These are phyloP conservation scores for Ilyonectria destructans DNA, from an alignment of 2,329 filamentous ascomycete genomes.

Conservation along the genomic window DNA sequence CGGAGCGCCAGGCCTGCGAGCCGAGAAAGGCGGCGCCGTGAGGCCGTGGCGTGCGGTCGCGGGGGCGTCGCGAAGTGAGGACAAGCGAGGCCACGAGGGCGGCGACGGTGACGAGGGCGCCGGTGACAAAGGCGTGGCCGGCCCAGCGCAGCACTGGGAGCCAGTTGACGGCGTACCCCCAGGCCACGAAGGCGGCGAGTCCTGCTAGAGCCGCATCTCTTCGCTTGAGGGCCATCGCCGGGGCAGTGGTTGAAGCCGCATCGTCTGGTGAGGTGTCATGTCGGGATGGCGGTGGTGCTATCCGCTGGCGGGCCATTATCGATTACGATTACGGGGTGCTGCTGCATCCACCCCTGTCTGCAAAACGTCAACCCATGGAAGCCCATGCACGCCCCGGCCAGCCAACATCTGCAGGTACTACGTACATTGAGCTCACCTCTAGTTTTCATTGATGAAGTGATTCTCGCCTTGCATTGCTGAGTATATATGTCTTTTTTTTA, in stretches of 20 bases:
- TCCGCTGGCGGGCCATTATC: conserved; percentile 40
- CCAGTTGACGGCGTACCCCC: conserved; percentile 89
- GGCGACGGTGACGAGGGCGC: conserved; percentile 71
- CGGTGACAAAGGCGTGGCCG: conserved; percentile 86
- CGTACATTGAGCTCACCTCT: neutral
- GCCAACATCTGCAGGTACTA: neutral
- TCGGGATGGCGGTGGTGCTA: conserved; percentile 42
- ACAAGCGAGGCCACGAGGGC: conserved; percentile 73
- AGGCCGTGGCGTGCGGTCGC: conserved; percentile 59
- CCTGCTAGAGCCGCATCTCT: conserved; percentile 80
- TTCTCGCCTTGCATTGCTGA: neutral
- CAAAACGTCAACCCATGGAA: conserved; percentile 17
- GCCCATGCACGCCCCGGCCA: conserved; percentile 16
- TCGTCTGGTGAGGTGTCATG: conserved; percentile 50
- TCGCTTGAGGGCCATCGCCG: conserved; percentile 79
- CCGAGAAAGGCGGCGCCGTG: conserved; percentile 73
- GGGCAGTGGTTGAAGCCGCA: conserved; percentile 52
- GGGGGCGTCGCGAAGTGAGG: conserved; percentile 66
- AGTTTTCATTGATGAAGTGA: neutral
- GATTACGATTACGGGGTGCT: conserved; percentile 44
- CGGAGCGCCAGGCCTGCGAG: conserved; percentile 77
- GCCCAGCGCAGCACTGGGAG: conserved; percentile 87
- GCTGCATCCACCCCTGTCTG: conserved; percentile 42
- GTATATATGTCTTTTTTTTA: neutral
- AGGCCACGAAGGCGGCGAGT: conserved; percentile 84